Evolutionary conservation across 2,329 filamentous ascomycete species (phyloP).

Genomic region (Fusarium illudens): DNA sequence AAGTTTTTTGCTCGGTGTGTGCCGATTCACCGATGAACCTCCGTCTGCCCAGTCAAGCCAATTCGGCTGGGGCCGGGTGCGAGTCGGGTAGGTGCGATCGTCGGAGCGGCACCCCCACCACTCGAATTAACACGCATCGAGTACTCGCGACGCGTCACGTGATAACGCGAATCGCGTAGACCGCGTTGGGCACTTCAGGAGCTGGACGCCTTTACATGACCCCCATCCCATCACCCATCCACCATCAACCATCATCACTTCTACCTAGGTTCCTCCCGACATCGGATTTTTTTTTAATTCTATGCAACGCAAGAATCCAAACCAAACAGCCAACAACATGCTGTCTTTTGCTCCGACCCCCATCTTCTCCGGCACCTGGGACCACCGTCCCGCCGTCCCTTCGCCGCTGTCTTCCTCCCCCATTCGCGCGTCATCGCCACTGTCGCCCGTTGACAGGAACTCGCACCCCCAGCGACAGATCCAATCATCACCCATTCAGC

Average conservation of each 20-base stretch:
- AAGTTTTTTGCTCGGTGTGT: slow-evolving; percentile 42
- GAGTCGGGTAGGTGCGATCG: slow-evolving; percentile 4
- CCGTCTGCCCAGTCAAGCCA: slow-evolving; percentile 34
- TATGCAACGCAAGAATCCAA: slow-evolving; percentile 49
- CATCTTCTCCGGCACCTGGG: slow-evolving; percentile 54
- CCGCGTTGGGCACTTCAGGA: slow-evolving; percentile 36
- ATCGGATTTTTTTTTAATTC: slow-evolving; percentile 1
- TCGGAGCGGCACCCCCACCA: slow-evolving; percentile 16
- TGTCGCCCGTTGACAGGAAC: slow-evolving; percentile 56
- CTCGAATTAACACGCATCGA: slow-evolving; percentile 14
- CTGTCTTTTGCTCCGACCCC: slow-evolving; percentile 55
- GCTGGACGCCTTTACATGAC: slow-evolving; percentile 29
- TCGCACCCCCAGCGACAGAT: slow-evolving; percentile 51
- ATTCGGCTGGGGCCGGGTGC: slow-evolving; percentile 41
- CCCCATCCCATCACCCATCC: slow-evolving; percentile 12
- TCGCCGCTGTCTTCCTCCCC: slow-evolving; percentile 61
- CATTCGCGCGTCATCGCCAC: slow-evolving; percentile 59
- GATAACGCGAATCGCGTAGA: slow-evolving; percentile 41
- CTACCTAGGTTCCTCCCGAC: neutral
- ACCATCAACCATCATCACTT: slow-evolving; percentile 2
- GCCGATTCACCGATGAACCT: slow-evolving; percentile 40
- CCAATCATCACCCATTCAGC: slow-evolving; percentile 56
- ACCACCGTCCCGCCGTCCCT: slow-evolving; percentile 60
- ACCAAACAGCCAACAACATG: slow-evolving; percentile 45
- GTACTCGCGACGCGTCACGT: slow-evolving; percentile 38